phyloP scores from a whole-genome alignment of 331 rosid genomes.

The Acacia pycnantha region DNA sequence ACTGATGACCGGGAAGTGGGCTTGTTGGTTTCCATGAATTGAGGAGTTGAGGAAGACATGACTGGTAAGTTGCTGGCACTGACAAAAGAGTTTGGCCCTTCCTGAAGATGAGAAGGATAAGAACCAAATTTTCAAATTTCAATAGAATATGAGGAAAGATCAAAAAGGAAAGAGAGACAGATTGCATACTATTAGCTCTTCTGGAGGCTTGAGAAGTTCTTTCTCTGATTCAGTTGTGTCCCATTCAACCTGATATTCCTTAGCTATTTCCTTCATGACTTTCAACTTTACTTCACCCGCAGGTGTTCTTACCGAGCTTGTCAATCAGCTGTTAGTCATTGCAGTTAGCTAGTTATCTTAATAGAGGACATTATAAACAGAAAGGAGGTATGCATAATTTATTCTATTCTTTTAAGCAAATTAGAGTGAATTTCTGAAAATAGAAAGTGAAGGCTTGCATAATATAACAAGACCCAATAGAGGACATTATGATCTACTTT shows the following conservation, averaged over 20 bases:
- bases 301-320: slow-evolving; percentile 96
- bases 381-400: background rate
- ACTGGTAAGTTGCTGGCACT: slow-evolving; percentile 75
- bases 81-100: slow-evolving; percentile 67
- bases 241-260: slow-evolving; percentile 86
- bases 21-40: slow-evolving; percentile 42
- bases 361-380: background rate
- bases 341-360: slow-evolving; percentile 13
- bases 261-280: slow-evolving; percentile 88
- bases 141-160: background rate
- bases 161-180: background rate
- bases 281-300: slow-evolving; percentile 79
- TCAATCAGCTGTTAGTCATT: slow-evolving; percentile 67
- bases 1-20: slow-evolving; percentile 50
- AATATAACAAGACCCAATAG: background rate
- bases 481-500: background rate
- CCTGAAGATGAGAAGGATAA: slow-evolving; percentile 46
- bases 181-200: slow-evolving; percentile 68
- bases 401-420: background rate
- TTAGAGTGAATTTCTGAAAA: background rate
- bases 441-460: background rate
- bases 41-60: slow-evolving; percentile 33
- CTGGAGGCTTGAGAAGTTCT: slow-evolving; percentile 85
- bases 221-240: slow-evolving; percentile 77
- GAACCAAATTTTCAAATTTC: slow-evolving; percentile 1